Conservation (phyloP, 2,329 filamentous ascomycete genomes). For the Pestalotiopsis sp. region DNA sequence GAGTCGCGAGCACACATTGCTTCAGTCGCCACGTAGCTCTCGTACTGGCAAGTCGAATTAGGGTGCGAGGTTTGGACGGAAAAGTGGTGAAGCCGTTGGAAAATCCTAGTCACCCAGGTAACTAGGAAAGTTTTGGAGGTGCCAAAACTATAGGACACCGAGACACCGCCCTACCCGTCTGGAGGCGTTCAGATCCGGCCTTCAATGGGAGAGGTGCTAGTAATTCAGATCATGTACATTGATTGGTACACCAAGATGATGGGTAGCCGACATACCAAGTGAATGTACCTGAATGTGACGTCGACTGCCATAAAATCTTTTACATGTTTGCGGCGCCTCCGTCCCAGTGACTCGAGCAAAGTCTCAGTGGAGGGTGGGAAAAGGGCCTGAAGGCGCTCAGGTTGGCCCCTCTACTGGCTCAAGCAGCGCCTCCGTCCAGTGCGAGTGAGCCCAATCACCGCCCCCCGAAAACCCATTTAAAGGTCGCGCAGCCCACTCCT, state of each 20-base stretch:
- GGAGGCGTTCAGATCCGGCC: not conserved
- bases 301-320: not conserved
- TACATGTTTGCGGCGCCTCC: not conserved
- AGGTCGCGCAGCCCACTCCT: not conserved
- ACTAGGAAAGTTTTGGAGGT: not conserved
- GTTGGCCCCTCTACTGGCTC: too few species aligned
- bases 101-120: not conserved
- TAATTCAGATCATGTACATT: not conserved
- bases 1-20: conserved; percentile 11
- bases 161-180: not conserved
- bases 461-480: not conserved
- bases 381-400: not conserved
- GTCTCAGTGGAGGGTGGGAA: not conserved
- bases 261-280: not conserved
- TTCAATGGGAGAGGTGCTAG: not conserved
- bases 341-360: not conserved
- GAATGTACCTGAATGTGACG: not conserved
- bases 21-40: not conserved
- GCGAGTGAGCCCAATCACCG: not conserved
- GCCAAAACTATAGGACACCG: too few species aligned
- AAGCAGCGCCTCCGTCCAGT: too few species aligned
- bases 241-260: not conserved
- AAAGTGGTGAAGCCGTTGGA: not conserved
- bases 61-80: not conserved
- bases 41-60: not conserved